Conservation (phyloP, 2,329 filamentous ascomycete genomes). For the Aspergillus quadricinctus region DNA sequence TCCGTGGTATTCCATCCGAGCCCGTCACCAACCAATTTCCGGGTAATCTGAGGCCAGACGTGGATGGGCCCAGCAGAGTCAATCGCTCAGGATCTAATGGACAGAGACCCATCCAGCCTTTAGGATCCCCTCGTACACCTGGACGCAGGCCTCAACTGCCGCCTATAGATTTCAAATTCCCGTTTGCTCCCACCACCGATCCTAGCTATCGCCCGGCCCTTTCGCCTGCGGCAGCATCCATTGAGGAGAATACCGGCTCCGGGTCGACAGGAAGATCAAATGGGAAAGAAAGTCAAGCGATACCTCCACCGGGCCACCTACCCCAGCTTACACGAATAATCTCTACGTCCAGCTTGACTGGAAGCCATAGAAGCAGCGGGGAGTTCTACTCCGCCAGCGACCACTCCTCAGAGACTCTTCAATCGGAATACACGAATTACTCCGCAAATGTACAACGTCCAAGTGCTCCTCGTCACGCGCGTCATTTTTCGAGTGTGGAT, state of each 20-base stretch:
- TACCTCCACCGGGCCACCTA: conserved; percentile 27
- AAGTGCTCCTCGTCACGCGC: conserved; percentile 30
- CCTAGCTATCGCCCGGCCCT: conserved; percentile 20
- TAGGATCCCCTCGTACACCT: conserved; percentile 40
- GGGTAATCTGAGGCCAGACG: conserved; percentile 30
- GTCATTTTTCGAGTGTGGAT: conserved; percentile 44
- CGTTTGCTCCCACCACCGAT: conserved; percentile 38
- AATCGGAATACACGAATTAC: conserved; percentile 71
- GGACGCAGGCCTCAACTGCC: conserved; percentile 34
- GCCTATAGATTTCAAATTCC: conserved; percentile 54
- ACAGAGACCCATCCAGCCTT: conserved; percentile 30
- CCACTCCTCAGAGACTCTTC: conserved; percentile 86
- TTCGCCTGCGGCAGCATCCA: conserved; percentile 27
- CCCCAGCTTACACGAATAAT: conserved; percentile 60
- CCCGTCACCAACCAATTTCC: conserved; percentile 26
- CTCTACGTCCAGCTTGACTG: conserved; percentile 69
- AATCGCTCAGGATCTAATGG: conserved; percentile 21
- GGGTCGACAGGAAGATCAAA: conserved; percentile 13
- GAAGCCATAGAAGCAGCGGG: conserved; percentile 82
- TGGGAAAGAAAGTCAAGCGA: conserved; percentile 20
- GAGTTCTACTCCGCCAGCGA: conserved; percentile 96
- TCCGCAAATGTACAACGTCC: conserved; percentile 52
- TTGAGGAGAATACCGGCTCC: conserved; percentile 18
- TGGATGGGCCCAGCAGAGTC: conserved; percentile 24
- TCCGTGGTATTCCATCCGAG: conserved; percentile 29